Evolutionary conservation across 345 rosid genomes (phyloP).

Genomic region (Sonneratia alba): DNA sequence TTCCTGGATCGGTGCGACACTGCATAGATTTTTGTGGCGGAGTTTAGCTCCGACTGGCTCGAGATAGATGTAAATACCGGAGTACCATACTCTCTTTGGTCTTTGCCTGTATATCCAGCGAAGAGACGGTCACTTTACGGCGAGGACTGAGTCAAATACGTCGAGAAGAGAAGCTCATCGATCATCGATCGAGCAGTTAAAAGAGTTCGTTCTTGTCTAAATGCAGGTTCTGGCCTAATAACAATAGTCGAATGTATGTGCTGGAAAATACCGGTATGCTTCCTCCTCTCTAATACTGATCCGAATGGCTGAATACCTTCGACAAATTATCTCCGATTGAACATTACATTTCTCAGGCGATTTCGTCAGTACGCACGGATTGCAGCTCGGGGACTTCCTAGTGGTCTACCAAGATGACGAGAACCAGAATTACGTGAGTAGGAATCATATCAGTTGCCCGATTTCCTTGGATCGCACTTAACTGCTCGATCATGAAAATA

Average conservation of each 20-base stretch:
- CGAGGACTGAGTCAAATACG: too few species aligned
- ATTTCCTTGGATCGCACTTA: too few species aligned
- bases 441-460: too few species aligned
- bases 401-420: conserved; percentile 58
- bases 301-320: not conserved
- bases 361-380: conserved; percentile 71
- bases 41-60: too few species aligned
- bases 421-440: conserved; percentile 60
- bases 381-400: conserved; percentile 79
- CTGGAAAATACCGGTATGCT: conserved; percentile 84
- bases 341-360: conserved; percentile 41
- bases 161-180: not conserved
- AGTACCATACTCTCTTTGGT: too few species aligned
- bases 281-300: not conserved
- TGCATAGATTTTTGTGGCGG: too few species aligned
- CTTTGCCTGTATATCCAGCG: too few species aligned
- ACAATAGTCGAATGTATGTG: conserved; percentile 96
- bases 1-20: too few species aligned
- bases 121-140: too few species aligned
- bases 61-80: too few species aligned
- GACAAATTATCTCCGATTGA: not conserved
- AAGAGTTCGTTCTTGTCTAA: not conserved
- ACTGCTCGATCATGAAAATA: not conserved
- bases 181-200: not conserved
- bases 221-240: conserved; percentile 94